Evolutionary conservation across 169 alveolate species (phyloP), one percentile per base, ranked within the genome.

Genomic region (Babesia bovis): DNA sequence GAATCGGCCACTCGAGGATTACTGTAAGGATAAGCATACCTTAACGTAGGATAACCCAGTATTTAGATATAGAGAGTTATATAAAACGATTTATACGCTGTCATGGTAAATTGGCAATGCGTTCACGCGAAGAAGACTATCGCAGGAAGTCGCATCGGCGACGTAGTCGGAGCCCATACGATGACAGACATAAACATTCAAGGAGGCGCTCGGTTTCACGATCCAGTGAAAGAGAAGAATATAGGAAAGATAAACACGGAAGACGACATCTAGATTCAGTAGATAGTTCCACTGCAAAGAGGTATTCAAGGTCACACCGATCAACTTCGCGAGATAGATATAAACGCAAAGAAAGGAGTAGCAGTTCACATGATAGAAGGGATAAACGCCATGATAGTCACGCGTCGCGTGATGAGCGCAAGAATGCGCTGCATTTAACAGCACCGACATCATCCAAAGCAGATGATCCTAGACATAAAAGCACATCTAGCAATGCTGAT

Each of bases 81-180:
- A 60, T 17, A 49, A 17, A 12, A 21, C n/a, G 21, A 21, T 33
- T 69, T 26, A 78, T 78, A 78, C 83, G 87, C 17, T 38, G 35
- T 41, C 30, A 51, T 12, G 87, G 59, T 23, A 45, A 49, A 10
- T 19, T 44, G 5, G 33, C 76, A 32, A 10, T 68, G 44, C 71
- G 81, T 15, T 60, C 77, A 23, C 77, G 68, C 12, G 57, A 19
- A 32, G 65, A 66, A 47, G 70, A 78, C 2, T 21, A 44, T 51
- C 63, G 58, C 50, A 9, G 82, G 6, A 61, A 82, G 38, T 53
- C 82, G 19, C 75, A 47, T 12, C 57, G 82, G 33, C 44, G 45
- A 30, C 65, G 69, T 52, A 68, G 87, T 56, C 19, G 82, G 33
- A 68, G 83, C 28, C 82, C 68, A 9, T 41, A 23, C 21, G 32